These are phyloP conservation scores for Euptelea pleiosperma DNA, from an alignment of 164 flowering plant species.

Conservation along the genomic window DNA sequence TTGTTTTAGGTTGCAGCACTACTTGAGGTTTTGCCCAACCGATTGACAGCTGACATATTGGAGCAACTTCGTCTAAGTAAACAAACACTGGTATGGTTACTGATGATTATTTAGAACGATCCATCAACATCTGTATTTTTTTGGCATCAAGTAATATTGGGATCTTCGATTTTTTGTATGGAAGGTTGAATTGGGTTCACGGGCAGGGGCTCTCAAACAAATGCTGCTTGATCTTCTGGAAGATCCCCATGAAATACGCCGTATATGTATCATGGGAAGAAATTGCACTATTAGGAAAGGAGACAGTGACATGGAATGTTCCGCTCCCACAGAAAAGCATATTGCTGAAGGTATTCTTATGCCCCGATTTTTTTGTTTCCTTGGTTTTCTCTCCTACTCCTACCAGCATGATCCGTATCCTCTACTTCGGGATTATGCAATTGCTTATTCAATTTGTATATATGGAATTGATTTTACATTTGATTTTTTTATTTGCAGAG, in stretches of 20 bases:
- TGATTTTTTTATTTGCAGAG: constrained; percentile 50
- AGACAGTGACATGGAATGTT: constrained; percentile 59
- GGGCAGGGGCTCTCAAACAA: constrained; percentile 89
- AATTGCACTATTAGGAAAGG: constrained; percentile 63
- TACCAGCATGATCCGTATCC: not conserved
- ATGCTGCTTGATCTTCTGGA: constrained; percentile 98
- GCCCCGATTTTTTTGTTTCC: not conserved
- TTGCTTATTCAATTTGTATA: not conserved
- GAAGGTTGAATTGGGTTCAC: constrained; percentile 93
- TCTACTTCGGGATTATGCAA: not conserved
- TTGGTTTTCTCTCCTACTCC: not conserved
- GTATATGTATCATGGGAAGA: constrained; percentile 89
- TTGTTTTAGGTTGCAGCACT: constrained; percentile 69
- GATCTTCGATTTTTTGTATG: constrained; percentile 7
- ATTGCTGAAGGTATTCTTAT: constrained; percentile 78
- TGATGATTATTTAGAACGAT: not conserved
- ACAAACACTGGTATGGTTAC: constrained; percentile 67
- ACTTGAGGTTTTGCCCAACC: constrained; percentile 86
- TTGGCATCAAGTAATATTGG: constrained; percentile 11
- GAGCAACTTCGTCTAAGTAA: constrained; percentile 96
- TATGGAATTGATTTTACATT: constrained; percentile 5
- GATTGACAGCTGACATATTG: constrained; percentile 75
- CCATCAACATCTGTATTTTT: not conserved
- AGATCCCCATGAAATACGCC: constrained; percentile 90
- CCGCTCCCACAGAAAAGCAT: constrained; percentile 74